phyloP scores from a whole-genome alignment of 1,284 basidiomycete genomes.

The Trichosporon asahii region DNA sequence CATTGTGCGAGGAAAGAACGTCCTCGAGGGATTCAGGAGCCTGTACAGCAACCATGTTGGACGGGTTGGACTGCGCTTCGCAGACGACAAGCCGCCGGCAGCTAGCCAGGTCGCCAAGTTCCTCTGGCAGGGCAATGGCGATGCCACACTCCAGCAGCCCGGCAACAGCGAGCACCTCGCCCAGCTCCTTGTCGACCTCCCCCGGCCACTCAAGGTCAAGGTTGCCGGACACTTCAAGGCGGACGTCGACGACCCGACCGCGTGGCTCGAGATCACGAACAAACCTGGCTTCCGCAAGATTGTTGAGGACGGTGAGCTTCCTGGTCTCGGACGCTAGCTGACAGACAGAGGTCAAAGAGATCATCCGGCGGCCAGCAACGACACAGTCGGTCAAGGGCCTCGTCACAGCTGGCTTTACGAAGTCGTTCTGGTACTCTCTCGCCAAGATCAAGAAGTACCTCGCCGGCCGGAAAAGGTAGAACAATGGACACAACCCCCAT shows the following conservation, averaged over 20 bases:
- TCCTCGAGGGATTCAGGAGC: conserved; percentile 72
- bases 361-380: conserved; percentile 77
- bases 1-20: conserved; percentile 73
- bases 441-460: conserved; percentile 84
- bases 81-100: conserved; percentile 22
- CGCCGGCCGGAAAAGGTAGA: conserved; percentile 42
- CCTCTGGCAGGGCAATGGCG: conserved; percentile 2
- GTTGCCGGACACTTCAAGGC: conserved; percentile 26
- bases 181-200: conserved; percentile 70
- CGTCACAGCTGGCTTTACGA: conserved; percentile 72
- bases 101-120: conserved; percentile 16
- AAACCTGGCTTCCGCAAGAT: conserved; percentile 61
- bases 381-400: conserved; percentile 83
- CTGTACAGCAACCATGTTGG: conserved; percentile 76
- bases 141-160: conserved; percentile 59
- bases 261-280: conserved; percentile 69
- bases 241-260: conserved; percentile 61
- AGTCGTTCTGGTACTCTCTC: conserved; percentile 70
- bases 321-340: conserved; percentile 6
- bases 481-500: background rate
- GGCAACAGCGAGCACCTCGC: conserved; percentile 62
- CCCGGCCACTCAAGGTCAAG: conserved; percentile 57
- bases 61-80: conserved; percentile 52
- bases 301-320: conserved; percentile 60
- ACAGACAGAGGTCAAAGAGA: conserved; percentile 64